Conservation (phyloP, 805 yeast species). For the Ogataea naganishii region DNA sequence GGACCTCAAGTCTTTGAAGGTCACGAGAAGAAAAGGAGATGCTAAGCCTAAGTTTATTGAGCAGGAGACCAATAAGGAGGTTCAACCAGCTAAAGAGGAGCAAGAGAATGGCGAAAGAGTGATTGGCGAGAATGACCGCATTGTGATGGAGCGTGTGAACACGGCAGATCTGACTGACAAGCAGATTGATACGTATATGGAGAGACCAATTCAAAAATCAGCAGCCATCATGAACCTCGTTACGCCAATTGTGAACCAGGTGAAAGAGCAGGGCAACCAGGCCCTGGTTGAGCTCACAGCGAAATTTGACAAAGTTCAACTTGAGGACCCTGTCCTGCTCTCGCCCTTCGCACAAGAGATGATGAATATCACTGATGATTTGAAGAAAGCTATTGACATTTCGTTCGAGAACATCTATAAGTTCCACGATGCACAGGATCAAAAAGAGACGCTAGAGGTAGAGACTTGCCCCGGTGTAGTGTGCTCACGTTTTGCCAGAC, state of each 20-base stretch:
- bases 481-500: conserved; percentile 91
- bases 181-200: conserved; percentile 54
- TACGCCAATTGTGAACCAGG: conserved; percentile 78
- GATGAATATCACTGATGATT: conserved; percentile 63
- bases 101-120: conserved; percentile 12
- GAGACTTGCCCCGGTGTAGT: conserved; percentile 92
- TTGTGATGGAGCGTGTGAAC: conserved; percentile 43
- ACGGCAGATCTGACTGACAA: conserved; percentile 29
- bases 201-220: conserved; percentile 94
- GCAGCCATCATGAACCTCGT: conserved; percentile 90
- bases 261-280: conserved; percentile 68
- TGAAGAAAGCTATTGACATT: conserved; percentile 80
- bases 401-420: conserved; percentile 82
- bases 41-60: conserved; percentile 76
- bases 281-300: conserved; percentile 86
- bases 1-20: conserved; percentile 75
- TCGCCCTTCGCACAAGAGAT: conserved; percentile 84
- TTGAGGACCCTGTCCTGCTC: conserved; percentile 61
- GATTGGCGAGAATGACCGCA: conserved; percentile 26
- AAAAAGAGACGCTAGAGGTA: conserved; percentile 61
- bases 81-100: conserved; percentile 10
- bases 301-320: conserved; percentile 79
- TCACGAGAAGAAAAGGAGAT: conserved; percentile 91
- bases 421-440: conserved; percentile 91
- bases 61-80: conserved; percentile 9